These are phyloP conservation scores for Euphrasia arctica DNA, from an alignment of 305 asterid species.

Conservation along the genomic window DNA sequence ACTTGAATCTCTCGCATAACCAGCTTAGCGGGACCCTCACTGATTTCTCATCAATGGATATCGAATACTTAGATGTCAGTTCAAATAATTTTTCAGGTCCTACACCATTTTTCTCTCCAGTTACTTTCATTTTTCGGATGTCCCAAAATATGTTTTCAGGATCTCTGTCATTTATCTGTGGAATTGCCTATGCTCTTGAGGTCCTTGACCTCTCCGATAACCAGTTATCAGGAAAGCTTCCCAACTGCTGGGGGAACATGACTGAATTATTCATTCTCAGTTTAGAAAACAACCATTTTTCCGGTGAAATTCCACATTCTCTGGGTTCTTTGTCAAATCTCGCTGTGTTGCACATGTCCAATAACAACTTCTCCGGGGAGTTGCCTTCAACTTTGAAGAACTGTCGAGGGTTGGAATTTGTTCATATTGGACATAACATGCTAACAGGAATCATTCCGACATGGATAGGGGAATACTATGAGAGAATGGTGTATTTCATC, in stretches of 20 bases:
- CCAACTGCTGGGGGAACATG: no score
- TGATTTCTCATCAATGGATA: constrained; percentile 14
- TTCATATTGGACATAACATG: constrained; percentile 28
- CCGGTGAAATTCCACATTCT: not conserved
- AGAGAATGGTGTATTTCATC: constrained; percentile 17
- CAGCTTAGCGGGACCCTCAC: constrained; percentile 23
- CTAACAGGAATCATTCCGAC: constrained; percentile 26
- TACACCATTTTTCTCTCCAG: no score
- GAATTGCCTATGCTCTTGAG: no score
- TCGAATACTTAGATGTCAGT: no score
- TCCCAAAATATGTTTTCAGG: no score
- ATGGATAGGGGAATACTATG: constrained; percentile 29
- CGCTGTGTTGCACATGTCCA: constrained; percentile 17
- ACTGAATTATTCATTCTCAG: no score
- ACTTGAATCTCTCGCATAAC: constrained; percentile 33
- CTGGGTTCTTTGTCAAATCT: constrained; percentile 9
- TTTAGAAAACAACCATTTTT: no score
- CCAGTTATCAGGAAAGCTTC: no score
- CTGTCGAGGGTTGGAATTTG: not conserved
- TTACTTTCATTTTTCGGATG: no score
- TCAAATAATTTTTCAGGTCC: no score
- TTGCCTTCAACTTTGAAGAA: constrained; percentile 25
- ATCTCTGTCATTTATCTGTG: no score
- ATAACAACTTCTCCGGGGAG: constrained; percentile 29
- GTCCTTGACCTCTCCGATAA: no score